Evolutionary conservation across 805 yeast genomes (phyloP), one percentile per base, ranked within the genome.

Genomic region (Candida coquimbonensis): DNA sequence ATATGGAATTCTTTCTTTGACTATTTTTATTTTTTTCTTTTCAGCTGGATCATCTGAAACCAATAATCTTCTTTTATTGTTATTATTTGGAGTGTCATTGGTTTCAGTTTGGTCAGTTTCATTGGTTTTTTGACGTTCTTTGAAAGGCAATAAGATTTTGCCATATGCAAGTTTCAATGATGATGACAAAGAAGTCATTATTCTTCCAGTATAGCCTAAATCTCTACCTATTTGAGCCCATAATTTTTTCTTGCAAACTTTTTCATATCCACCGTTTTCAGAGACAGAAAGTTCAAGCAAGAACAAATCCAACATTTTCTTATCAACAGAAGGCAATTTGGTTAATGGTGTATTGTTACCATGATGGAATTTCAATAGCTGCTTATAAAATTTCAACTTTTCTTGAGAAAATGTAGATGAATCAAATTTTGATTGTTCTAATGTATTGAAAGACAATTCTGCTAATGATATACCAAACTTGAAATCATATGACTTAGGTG

Each of bases 201-300:
- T 79, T 53, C 79, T 74, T 2, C 87, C 88, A 31, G 78, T 74
- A 59, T 81, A 84, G 0, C 95, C 95, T 42, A 87, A 65, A 54
- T 86, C 95, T 45, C 89, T 70, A 13, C 91, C 91, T 9, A 87
- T 75, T 56, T 84, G 88, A 1, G 88, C 88, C 96, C 96, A 87
- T 39, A 78, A 68, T 55, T 84, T 83, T 46, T 74, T 74, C 45
- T 72, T 62, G 39, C 83, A 75, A n/a, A 87, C 89, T 11, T 64
- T 69, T 11, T 70, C 69, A 57, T 71, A 80, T 0, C 95, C 95
- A 17, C 93, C 93, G 49, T 83, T 68, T 16, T 75, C 58, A 17
- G 73, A 66, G 2, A 87, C 93, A 13, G 78, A 70, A 35, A 73
- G 66, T 53, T 76, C 73, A 36, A 86, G 62, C 37, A 77, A 68